Conservation (phyloP, 768 basidiomycete genomes). For the Megacollybia marginata region DNA sequence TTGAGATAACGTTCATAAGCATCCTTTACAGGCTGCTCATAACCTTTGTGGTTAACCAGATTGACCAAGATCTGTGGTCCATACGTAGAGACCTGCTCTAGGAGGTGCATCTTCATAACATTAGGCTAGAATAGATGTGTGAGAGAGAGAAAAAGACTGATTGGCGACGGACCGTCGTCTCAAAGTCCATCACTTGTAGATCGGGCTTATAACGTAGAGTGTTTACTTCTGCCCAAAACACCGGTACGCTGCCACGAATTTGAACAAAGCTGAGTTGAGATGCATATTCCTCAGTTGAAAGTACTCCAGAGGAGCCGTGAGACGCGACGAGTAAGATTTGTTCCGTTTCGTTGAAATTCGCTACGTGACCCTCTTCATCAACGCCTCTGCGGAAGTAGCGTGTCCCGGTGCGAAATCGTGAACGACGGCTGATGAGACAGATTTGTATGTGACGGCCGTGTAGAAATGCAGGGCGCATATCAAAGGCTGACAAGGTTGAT, state of each 20-base stretch:
- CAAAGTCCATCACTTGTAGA: conserved; percentile 89
- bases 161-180: conserved; percentile 59
- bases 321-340: conserved; percentile 80
- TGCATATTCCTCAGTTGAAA: conserved; percentile 35
- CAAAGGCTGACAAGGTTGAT: conserved; percentile 57
- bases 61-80: conserved; percentile 79
- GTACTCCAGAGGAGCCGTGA: conserved; percentile 31
- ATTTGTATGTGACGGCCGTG: conserved; percentile 77
- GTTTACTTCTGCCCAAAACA: conserved; percentile 97
- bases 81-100: conserved; percentile 65
- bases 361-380: conserved; percentile 82
- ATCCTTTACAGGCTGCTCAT: conserved; percentile 92
- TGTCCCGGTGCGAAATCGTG: conserved; percentile 91
- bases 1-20: conserved; percentile 78
- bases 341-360: conserved; percentile 98
- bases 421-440: conserved; percentile 87
- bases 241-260: conserved; percentile 86
- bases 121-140: conserved; percentile 38
- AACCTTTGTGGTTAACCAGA: conserved; percentile 88
- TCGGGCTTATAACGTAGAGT: conserved; percentile 95
- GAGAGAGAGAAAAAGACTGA: neutral
- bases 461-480: conserved; percentile 66
- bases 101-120: conserved; percentile 67
- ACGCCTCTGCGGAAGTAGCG: conserved; percentile 95
- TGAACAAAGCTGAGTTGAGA: conserved; percentile 84